A percentile compares a stretch with the other conserved stretches of the same genome.
These are phyloP conservation scores for Microthyrium microscopicum DNA, from an alignment of 2,329 filamentous ascomycete genomes.

Conservation along the genomic window DNA sequence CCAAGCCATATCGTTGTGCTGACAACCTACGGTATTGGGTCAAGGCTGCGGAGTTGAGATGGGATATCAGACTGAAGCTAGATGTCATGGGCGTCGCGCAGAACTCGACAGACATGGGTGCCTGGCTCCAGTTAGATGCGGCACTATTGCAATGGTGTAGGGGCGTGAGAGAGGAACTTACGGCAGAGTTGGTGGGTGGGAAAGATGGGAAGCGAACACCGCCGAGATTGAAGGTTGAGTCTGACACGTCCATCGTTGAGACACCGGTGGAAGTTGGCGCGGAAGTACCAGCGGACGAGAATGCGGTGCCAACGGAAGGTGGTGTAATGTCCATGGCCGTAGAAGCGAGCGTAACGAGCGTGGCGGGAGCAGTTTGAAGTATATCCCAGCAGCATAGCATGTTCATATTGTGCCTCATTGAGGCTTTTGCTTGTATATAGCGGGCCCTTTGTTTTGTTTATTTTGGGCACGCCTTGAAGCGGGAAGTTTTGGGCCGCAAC, in stretches of 20 bases:
- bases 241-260: constrained; percentile 1
- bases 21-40: constrained; percentile 94
- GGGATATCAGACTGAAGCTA: constrained; percentile 67
- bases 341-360: too few relatives aligned
- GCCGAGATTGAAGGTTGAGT: constrained; percentile 22
- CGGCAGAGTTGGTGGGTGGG: constrained; percentile 41
- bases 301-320: too few relatives aligned
- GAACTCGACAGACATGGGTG: constrained; percentile 40
- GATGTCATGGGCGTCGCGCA: constrained; percentile 80
- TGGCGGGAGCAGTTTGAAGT: too few relatives aligned
- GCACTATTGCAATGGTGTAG: constrained; percentile 73
- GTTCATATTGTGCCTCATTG: too few relatives aligned
- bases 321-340: too few relatives aligned
- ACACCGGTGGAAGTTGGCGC: neutral
- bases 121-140: constrained; percentile 69
- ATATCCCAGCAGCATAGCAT: too few relatives aligned
- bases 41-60: constrained; percentile 87
- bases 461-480: too few relatives aligned
- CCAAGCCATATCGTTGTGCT: constrained; percentile 82
- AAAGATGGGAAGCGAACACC: constrained; percentile 16
- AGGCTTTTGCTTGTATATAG: too few relatives aligned
- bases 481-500: too few relatives aligned
- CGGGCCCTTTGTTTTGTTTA: too few relatives aligned
- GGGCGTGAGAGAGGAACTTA: constrained; percentile 68
- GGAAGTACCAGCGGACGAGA: neutral